Evolutionary conservation across 2,329 filamentous ascomycete genomes (phyloP).

Genomic region (Talaromyces marneffei): DNA sequence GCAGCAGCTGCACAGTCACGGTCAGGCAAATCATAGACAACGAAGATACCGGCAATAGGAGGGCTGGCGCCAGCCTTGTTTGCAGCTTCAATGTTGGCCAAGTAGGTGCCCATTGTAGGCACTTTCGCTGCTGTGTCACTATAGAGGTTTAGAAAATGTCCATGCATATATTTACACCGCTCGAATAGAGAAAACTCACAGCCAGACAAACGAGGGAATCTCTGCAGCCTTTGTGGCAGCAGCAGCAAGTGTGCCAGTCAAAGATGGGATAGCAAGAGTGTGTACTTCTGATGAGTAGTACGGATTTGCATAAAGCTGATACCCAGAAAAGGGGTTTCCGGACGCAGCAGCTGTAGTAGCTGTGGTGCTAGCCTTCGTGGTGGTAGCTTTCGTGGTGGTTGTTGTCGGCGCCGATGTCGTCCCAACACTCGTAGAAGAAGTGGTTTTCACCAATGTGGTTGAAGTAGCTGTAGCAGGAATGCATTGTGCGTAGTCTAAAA

Average conservation of each 20-base stretch:
- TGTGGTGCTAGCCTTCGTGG: constrained; percentile 18
- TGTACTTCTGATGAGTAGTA: constrained; percentile 51
- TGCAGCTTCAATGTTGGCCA: constrained; percentile 43
- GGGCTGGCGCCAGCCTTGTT: constrained; percentile 46
- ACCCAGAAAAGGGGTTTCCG: constrained; percentile 50
- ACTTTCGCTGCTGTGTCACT: constrained; percentile 47
- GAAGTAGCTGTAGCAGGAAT: neutral
- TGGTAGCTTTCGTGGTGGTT: constrained; percentile 16
- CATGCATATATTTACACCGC: neutral
- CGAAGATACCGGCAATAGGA: constrained; percentile 47
- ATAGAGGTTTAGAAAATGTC: neutral
- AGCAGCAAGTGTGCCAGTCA: constrained; percentile 49
- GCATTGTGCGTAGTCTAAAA: constrained; percentile 10
- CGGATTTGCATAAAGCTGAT: constrained; percentile 47
- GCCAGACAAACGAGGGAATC: constrained; percentile 49
- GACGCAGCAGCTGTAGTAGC: constrained; percentile 19
- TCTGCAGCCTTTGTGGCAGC: constrained; percentile 48
- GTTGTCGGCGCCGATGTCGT: constrained; percentile 11
- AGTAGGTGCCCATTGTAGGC: constrained; percentile 43
- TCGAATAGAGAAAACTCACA: constrained; percentile 35
- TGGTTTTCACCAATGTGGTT: neutral
- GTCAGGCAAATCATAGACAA: constrained; percentile 60
- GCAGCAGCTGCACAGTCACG: constrained; percentile 59
- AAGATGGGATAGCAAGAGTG: constrained; percentile 55
- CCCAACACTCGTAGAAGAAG: neutral